phyloP scores from a whole-genome alignment of 306 rosid species.

The Citrullus colocynthis region DNA sequence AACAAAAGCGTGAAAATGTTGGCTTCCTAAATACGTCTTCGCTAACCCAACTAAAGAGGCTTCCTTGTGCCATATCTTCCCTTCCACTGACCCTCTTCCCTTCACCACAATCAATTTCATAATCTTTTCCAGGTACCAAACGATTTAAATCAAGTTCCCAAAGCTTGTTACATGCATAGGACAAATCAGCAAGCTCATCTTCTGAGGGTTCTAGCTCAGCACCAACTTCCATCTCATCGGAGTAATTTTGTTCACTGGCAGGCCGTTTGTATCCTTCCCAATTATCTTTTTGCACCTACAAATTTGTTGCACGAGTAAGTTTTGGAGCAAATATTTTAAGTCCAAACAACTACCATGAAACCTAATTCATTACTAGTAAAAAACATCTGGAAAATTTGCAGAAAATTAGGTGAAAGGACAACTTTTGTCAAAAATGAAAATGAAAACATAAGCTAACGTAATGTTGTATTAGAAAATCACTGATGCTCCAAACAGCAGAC shows the following conservation, averaged over 20 bases:
- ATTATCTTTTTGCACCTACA: slow-evolving; percentile 53
- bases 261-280: slow-evolving; percentile 65
- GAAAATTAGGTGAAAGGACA: background rate
- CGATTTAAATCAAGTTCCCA: slow-evolving; percentile 87
- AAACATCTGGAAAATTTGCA: background rate
- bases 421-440: background rate
- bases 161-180: slow-evolving; percentile 62
- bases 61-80: slow-evolving; percentile 68
- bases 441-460: background rate
- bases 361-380: background rate
- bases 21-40: slow-evolving; percentile 61
- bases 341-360: background rate
- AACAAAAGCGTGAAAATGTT: slow-evolving; percentile 70
- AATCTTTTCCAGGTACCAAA: slow-evolving; percentile 66
- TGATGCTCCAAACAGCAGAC: background rate
- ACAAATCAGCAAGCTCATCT: slow-evolving; percentile 60
- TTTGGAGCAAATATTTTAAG: background rate
- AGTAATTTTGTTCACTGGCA: slow-evolving; percentile 61
- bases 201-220: slow-evolving; percentile 41
- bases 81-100: slow-evolving; percentile 67
- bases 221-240: slow-evolving; percentile 49
- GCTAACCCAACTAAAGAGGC: slow-evolving; percentile 58
- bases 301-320: slow-evolving; percentile 9
- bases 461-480: background rate
- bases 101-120: slow-evolving; percentile 87